Evolutionary conservation across 495 filamentous ascomycete species (phyloP).

Genomic region (Neurospora sp.): DNA sequence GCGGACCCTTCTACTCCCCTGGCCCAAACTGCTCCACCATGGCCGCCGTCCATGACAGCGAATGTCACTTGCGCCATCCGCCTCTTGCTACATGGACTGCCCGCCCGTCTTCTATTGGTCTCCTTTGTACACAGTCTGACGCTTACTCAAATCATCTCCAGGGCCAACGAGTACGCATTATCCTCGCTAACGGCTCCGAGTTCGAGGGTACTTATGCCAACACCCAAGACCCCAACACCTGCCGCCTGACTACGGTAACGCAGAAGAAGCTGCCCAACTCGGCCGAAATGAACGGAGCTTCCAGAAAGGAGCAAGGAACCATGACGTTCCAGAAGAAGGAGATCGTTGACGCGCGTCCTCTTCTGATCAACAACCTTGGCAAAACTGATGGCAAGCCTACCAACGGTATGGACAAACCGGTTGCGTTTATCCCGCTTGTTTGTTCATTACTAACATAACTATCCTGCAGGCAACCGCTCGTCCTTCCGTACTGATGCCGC

Average conservation of each 20-base stretch:
- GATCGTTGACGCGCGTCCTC: constrained; percentile 49
- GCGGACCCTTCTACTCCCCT: neutral
- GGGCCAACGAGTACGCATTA: constrained; percentile 60
- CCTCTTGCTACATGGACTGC: neutral
- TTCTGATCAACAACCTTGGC: constrained; percentile 37
- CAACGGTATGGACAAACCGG: constrained; percentile 55
- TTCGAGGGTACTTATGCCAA: constrained; percentile 57
- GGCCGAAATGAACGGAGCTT: constrained; percentile 33
- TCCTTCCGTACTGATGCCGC: constrained; percentile 81
- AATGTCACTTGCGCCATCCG: neutral
- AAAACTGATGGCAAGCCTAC: constrained; percentile 42
- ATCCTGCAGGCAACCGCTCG: constrained; percentile 27
- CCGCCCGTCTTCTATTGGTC: neutral
- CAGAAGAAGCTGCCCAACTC: constrained; percentile 40
- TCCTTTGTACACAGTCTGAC: neutral
- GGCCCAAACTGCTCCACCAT: neutral
- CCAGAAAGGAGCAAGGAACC: constrained; percentile 38
- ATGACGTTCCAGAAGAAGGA: constrained; percentile 80
- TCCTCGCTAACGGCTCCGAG: constrained; percentile 58
- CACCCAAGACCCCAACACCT: constrained; percentile 49
- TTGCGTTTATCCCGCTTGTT: neutral
- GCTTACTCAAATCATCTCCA: constrained; percentile 25
- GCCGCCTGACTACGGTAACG: constrained; percentile 76
- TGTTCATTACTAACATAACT: neutral
- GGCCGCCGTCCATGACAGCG: neutral